phyloP scores from a whole-genome alignment of 768 basidiomycete genomes.

The Tubosaeta sp. region DNA sequence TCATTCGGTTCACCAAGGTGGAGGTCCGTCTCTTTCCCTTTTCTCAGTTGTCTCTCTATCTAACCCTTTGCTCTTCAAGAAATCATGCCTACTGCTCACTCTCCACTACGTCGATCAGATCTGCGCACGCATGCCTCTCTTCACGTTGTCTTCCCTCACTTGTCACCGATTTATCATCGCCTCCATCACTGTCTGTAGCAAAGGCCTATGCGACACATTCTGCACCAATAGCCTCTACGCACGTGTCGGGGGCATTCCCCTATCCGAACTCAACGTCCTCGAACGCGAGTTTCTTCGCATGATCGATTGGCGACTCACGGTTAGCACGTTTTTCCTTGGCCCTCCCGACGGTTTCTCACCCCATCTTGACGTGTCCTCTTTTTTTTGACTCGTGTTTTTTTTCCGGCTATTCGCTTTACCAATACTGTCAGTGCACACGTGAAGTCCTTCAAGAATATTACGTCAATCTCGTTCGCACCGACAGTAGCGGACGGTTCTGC shows the following conservation, averaged over 20 bases:
- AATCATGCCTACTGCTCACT: constrained; percentile 74
- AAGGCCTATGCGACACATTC: constrained; percentile 93
- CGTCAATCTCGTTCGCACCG: constrained; percentile 85
- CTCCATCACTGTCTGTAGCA: constrained; percentile 86
- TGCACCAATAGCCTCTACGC: constrained; percentile 95
- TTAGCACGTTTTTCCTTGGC: constrained; percentile 47
- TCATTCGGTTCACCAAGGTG: constrained; percentile 92
- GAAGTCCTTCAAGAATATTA: constrained; percentile 93
- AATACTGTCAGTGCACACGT: constrained; percentile 65
- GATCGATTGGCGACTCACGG: constrained; percentile 94
- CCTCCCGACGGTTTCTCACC: constrained; percentile 7
- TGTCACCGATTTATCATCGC: constrained; percentile 98
- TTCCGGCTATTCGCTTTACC: constrained; percentile 4
- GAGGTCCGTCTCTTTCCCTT: constrained; percentile 55
- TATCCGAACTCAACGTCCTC: constrained; percentile 87
- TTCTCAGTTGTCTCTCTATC: constrained; percentile 1
- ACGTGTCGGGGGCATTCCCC: constrained; percentile 91
- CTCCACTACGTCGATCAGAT: constrained; percentile 93
- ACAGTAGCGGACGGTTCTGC: constrained; percentile 57
- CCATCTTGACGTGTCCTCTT: constrained; percentile 19
- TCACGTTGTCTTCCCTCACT: constrained; percentile 93
- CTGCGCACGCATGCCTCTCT: constrained; percentile 78
- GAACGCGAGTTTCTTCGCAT: constrained; percentile 90
- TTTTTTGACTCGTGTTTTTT: constrained; percentile 3
- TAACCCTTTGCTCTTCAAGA: constrained; percentile 38